These are phyloP conservation scores for Pleurotus citrinopileatus DNA, from an alignment of 768 basidiomycete species.

Conservation along the genomic window DNA sequence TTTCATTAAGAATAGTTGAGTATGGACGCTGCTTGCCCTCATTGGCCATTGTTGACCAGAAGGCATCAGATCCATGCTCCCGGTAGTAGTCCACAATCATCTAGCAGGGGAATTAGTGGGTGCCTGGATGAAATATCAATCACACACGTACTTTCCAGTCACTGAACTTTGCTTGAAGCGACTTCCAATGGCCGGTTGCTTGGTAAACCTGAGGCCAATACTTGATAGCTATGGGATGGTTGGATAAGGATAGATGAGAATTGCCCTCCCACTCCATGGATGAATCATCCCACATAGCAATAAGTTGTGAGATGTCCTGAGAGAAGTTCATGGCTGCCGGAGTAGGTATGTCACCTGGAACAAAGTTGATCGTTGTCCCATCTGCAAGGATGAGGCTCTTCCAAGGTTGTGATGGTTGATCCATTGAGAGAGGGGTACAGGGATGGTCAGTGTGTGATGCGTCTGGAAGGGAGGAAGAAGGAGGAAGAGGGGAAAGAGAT, in stretches of 20 bases:
- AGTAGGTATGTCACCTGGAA: constrained; percentile 15
- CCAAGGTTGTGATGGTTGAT: background rate
- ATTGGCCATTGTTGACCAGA: constrained; percentile 9
- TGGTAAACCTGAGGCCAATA: constrained; percentile 23
- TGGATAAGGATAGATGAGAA: constrained; percentile 19
- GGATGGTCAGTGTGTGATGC: background rate
- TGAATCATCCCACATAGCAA: constrained; percentile 26
- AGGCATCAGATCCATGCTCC: constrained; percentile 16
- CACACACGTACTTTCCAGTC: constrained; percentile 21
- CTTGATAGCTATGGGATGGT: constrained; percentile 18
- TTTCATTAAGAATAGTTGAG: constrained; percentile 13
- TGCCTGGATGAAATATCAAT: background rate
- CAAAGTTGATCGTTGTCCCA: background rate
- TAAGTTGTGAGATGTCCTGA: constrained; percentile 17
- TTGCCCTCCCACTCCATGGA: constrained; percentile 18
- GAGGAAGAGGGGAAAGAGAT: too few relatives aligned
- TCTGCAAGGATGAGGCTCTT: background rate
- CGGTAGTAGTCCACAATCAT: constrained; percentile 15
- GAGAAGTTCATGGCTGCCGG: constrained; percentile 23
- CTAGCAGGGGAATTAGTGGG: constrained; percentile 9
- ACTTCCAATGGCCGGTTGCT: constrained; percentile 21
- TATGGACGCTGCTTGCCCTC: constrained; percentile 14
- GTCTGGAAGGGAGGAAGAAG: too few relatives aligned
- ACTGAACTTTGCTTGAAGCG: constrained; percentile 20
- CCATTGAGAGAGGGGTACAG: background rate